Evolutionary conservation across 2,329 filamentous ascomycete genomes (phyloP), one percentile per base, ranked within the genome.

Genomic region (Ophiosphaerella korrae): DNA sequence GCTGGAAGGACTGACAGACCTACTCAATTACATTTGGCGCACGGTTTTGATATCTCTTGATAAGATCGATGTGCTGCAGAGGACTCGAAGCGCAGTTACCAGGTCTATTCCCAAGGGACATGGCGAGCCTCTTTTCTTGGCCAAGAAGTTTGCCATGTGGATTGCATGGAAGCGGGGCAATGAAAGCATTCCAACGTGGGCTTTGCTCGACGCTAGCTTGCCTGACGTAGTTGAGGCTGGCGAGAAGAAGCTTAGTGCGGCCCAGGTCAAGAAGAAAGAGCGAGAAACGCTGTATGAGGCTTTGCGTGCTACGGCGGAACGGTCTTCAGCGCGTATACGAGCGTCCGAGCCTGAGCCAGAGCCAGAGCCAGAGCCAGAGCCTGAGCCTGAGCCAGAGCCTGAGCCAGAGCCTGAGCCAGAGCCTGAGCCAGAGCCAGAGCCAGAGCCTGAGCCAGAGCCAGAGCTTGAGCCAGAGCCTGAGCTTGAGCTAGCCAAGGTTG

Each of bases 81-180:
- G 84, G 50, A 77, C 78, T 38, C 78, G 82, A 53, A 85, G 84
- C 53, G 82, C 83, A 3, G 82, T 88, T 43, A 82, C 80, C 52
- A 79, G 78, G 26, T 86, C 84, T 3, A 86, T 88, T 47, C 85
- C 85, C 0, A 87, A 86, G 68, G 79, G 79, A 26, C 75, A 81
- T 50, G 82, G 82, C 32, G 84, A 88, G 48, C 84, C 85, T 4
- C 69, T 87, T n/a, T 79, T 83, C 26, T 71, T 83, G 31, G 81
- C 84, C 48, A 80, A 81, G 58, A 80, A 73, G 13, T 87, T 88
- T 57, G 85, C 84, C 5, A 76, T 86, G 49, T 88, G 85, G 85
- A 80, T 83, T 50, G 83, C 85, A 3, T 88, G 85, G 85, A 88
- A 88, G 67, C 80, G 82, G 47, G 85, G 85, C 9, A 86, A 87